A percentile compares a stretch with the other conserved stretches of the same genome.
These are phyloP conservation scores for Aspergillus quadrilineatus DNA, from an alignment of 2,329 filamentous ascomycete species.

Conservation along the genomic window DNA sequence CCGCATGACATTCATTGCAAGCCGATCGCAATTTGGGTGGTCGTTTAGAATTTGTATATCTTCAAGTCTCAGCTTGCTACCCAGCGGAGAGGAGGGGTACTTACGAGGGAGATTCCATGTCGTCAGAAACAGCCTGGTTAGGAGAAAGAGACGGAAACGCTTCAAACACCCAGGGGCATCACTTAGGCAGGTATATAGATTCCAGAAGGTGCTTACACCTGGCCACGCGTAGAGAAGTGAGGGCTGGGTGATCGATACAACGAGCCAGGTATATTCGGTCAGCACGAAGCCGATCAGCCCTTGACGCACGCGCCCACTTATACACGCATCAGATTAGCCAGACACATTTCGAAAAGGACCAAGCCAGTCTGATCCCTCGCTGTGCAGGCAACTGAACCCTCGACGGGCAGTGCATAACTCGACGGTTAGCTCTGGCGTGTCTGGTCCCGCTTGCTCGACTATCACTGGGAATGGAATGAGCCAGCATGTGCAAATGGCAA, in stretches of 20 bases:
- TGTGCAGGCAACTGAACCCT: constrained; percentile 1
- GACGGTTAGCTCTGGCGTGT: background rate
- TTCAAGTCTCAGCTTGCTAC: background rate
- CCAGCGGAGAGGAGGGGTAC: background rate
- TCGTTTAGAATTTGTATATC: constrained; percentile 11
- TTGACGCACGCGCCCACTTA: background rate
- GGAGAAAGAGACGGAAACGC: background rate
- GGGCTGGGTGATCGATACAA: constrained; percentile 5
- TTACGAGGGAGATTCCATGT: constrained; percentile 6
- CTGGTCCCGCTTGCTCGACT: background rate
- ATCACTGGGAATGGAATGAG: background rate
- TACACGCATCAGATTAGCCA: constrained; percentile 5
- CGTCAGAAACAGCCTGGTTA: background rate
- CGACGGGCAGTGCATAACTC: constrained; percentile 2
- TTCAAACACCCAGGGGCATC: background rate
- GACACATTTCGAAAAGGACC: constrained; percentile 9
- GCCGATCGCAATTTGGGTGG: constrained; percentile 18
- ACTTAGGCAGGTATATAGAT: constrained; percentile 1
- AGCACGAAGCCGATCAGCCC: constrained; percentile 5
- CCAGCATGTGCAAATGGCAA: background rate
- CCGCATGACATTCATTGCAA: constrained; percentile 20
- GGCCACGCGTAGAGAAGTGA: background rate
- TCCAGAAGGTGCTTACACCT: background rate
- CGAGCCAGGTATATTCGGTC: constrained; percentile 10
- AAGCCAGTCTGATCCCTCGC: constrained; percentile 5